phyloP scores from a whole-genome alignment of 2,329 filamentous ascomycete genomes.

The Metarhizium album region DNA sequence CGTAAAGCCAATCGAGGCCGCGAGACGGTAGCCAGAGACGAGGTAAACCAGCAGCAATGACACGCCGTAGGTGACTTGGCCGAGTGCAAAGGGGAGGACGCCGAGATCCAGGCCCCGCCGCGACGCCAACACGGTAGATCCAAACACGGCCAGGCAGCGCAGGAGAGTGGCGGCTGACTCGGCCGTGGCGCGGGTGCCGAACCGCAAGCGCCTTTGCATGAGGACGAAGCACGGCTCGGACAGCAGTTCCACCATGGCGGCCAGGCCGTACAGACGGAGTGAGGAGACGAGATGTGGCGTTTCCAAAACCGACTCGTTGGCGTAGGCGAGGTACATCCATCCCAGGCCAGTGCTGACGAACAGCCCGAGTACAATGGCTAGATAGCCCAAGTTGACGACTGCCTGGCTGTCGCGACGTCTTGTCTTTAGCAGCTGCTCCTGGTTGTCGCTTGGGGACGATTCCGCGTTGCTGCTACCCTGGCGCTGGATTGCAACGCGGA shows the following conservation, averaged over 20 bases:
- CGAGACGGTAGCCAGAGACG: slow-evolving; percentile 45
- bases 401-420: slow-evolving; percentile 52
- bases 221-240: slow-evolving; percentile 86
- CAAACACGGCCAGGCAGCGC: slow-evolving; percentile 67
- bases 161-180: slow-evolving; percentile 74
- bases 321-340: slow-evolving; percentile 52
- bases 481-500: slow-evolving; percentile 84
- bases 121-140: slow-evolving; percentile 54
- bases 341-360: slow-evolving; percentile 54
- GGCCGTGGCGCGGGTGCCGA: slow-evolving; percentile 68
- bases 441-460: slow-evolving; percentile 1
- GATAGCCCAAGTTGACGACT: slow-evolving; percentile 78
- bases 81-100: slow-evolving; percentile 79
- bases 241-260: slow-evolving; percentile 61
- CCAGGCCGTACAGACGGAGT: slow-evolving; percentile 43
- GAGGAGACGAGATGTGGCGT: slow-evolving; percentile 53
- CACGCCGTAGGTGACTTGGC: slow-evolving; percentile 67
- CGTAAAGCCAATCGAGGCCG: slow-evolving; percentile 53
- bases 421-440: slow-evolving; percentile 7
- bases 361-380: slow-evolving; percentile 60
- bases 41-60: slow-evolving; percentile 61
- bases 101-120: slow-evolving; percentile 44
- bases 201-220: slow-evolving; percentile 70
- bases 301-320: slow-evolving; percentile 33
- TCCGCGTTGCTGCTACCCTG: slow-evolving; percentile 31